A percentile compares a stretch with the other conserved stretches of the same genome.
phyloP scores from a whole-genome alignment of 75 land plant species.

The Isoetes taiwanensis region DNA sequence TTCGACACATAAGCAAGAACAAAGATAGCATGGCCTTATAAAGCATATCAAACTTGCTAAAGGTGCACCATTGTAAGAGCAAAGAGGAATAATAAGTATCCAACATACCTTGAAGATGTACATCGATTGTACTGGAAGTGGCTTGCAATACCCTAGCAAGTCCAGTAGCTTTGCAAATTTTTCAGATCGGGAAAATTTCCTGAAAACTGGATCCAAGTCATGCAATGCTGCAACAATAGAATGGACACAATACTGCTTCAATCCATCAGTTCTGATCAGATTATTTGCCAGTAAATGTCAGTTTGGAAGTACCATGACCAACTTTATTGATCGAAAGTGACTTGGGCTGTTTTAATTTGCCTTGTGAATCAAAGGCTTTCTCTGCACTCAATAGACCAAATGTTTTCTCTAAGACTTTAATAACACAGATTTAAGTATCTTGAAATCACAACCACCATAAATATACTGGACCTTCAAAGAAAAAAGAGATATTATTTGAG shows the following conservation, averaged over 20 bases:
- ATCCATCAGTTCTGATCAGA: background rate
- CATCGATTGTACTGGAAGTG: constrained; percentile 87
- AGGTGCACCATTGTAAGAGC: too few species aligned
- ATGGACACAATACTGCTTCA: background rate
- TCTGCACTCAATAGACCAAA: constrained; percentile 29
- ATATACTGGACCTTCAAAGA: constrained; percentile 65
- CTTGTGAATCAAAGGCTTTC: constrained; percentile 74
- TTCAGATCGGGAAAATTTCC: constrained; percentile 50
- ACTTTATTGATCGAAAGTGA: constrained; percentile 94
- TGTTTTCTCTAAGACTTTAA: background rate
- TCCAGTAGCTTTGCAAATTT: constrained; percentile 37
- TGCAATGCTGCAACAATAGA: constrained; percentile 62
- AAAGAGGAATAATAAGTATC: background rate
- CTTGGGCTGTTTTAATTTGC: constrained; percentile 75
- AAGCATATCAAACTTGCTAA: too few species aligned
- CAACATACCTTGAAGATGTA: constrained; percentile 83
- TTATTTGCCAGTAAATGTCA: background rate
- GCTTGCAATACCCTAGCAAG: constrained; percentile 63
- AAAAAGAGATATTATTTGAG: constrained; percentile 85
- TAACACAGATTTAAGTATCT: background rate
- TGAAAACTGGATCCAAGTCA: constrained; percentile 75
- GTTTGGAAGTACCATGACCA: constrained; percentile 68
- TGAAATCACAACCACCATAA: background rate
- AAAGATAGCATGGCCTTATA: too few species aligned
- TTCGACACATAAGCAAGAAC: too few species aligned